A percentile compares a stretch with the other conserved stretches of the same genome.
These are phyloP conservation scores for Adansonia gregorii DNA, from an alignment of 441 rosid genomes.

Conservation along the genomic window DNA sequence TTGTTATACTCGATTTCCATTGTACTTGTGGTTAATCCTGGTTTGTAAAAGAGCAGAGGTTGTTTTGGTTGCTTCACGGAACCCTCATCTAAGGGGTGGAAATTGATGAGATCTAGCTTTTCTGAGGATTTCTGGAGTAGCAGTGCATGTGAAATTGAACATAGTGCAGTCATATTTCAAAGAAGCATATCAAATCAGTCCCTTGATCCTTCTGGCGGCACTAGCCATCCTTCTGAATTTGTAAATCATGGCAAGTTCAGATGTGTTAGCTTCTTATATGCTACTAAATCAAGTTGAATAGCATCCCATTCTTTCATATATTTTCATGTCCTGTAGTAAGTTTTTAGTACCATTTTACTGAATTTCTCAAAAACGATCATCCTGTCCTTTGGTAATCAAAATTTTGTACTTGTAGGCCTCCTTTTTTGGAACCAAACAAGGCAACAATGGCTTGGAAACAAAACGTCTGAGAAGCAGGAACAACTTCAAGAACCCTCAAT, in stretches of 20 bases:
- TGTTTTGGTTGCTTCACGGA: conserved; percentile 71
- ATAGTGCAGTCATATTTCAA: conserved; percentile 48
- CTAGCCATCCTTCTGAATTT: conserved; percentile 65
- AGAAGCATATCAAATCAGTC: conserved; percentile 47
- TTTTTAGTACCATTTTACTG: background rate
- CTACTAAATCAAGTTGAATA: background rate
- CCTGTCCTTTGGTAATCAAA: conserved; percentile 14
- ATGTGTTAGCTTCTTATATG: background rate
- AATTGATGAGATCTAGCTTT: conserved; percentile 41
- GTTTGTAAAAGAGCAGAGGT: conserved; percentile 87
- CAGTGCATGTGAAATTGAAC: conserved; percentile 57
- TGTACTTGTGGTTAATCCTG: conserved; percentile 41
- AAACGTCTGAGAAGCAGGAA: conserved; percentile 38
- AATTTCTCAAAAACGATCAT: background rate
- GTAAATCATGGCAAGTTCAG: conserved; percentile 71
- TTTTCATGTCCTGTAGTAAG: background rate
- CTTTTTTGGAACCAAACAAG: conserved; percentile 76
- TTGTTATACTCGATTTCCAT: conserved; percentile 30
- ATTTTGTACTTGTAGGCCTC: conserved; percentile 47
- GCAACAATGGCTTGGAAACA: conserved; percentile 75
- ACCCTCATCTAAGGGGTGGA: conserved; percentile 48
- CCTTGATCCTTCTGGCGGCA: conserved; percentile 48
- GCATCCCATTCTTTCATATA: background rate
- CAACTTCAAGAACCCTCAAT: conserved; percentile 61
- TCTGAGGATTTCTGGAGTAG: conserved; percentile 64